Evolutionary conservation across 805 yeast species (phyloP).

Genomic region (Saccharomycopsis malanga): DNA sequence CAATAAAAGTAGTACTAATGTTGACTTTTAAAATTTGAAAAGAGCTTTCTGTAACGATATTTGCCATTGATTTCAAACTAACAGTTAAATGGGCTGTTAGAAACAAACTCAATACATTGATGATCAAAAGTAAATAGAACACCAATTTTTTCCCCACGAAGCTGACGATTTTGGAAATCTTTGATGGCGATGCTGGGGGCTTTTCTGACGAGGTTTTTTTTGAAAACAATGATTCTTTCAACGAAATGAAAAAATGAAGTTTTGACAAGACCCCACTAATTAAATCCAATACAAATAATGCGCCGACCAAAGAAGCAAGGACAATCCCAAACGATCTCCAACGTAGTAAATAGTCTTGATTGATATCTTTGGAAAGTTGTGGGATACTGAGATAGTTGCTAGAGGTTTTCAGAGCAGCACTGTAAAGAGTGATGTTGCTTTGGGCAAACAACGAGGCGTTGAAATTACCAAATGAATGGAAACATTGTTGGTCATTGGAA

Average conservation of each 20-base stretch:
- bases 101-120: conserved; percentile 4
- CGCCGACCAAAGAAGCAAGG: neutral
- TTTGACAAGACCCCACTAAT: neutral
- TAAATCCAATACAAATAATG: neutral
- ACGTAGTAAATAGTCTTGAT: conserved; percentile 7
- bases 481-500: no score
- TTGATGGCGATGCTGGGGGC: neutral
- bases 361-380: conserved; percentile 6
- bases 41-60: conserved; percentile 4
- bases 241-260: neutral
- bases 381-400: conserved; percentile 10
- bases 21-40: conserved; percentile 4
- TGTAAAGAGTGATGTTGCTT: conserved; percentile 8
- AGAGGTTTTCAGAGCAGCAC: neutral
- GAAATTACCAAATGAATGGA: no score
- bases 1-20: conserved; percentile 4
- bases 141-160: neutral
- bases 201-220: neutral
- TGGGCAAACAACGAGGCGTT: neutral
- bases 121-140: neutral
- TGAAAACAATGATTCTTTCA: neutral
- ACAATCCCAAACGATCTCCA: conserved; percentile 2
- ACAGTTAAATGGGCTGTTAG: conserved; percentile 7
- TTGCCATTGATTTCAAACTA: neutral
- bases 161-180: neutral